These are phyloP conservation scores for Trifolium dubium DNA, from an alignment of 306 rosid genomes.

Conservation along the genomic window DNA sequence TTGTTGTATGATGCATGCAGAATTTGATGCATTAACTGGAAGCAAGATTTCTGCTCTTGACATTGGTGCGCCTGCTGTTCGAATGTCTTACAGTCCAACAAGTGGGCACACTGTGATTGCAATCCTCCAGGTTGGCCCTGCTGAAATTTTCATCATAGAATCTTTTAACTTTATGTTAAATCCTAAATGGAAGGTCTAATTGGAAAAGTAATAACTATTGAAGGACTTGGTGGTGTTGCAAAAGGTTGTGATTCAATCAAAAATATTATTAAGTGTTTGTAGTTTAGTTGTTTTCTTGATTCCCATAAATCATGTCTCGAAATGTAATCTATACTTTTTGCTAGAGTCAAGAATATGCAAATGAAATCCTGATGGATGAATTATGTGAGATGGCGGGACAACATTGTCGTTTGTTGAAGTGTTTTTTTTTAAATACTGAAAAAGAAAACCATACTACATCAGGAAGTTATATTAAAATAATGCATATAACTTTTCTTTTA, in stretches of 20 bases:
- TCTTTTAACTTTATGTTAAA: slow-evolving; percentile 3
- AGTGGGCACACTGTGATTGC: slow-evolving; percentile 94
- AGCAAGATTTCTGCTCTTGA: slow-evolving; percentile 86
- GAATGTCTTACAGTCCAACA: slow-evolving; percentile 91
- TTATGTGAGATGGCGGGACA: slow-evolving; percentile 16
- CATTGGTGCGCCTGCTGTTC: slow-evolving; percentile 84
- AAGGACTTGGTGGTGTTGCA: slow-evolving; percentile 14
- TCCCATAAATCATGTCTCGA: slow-evolving; percentile 10
- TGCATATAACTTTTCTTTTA: not conserved
- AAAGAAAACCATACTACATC: slow-evolving; percentile 1
- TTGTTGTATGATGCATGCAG: slow-evolving; percentile 46
- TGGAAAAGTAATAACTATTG: not conserved
- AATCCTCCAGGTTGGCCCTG: slow-evolving; percentile 74
- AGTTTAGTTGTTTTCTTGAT: slow-evolving; percentile 21
- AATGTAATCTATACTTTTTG: slow-evolving; percentile 7
- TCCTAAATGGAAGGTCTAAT: slow-evolving; percentile 11
- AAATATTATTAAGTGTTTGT: slow-evolving; percentile 1
- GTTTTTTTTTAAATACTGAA: slow-evolving; percentile 28
- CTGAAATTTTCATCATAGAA: slow-evolving; percentile 32
- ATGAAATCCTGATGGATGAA: slow-evolving; percentile 19
- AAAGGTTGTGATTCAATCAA: slow-evolving; percentile 25
- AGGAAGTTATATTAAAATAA: not conserved
- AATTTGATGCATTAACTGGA: slow-evolving; percentile 91
- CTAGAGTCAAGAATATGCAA: slow-evolving; percentile 16
- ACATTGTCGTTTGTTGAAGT: slow-evolving; percentile 8